phyloP scores from a whole-genome alignment of 805 yeast genomes.

The Zygotorulaspora chibaensis region DNA sequence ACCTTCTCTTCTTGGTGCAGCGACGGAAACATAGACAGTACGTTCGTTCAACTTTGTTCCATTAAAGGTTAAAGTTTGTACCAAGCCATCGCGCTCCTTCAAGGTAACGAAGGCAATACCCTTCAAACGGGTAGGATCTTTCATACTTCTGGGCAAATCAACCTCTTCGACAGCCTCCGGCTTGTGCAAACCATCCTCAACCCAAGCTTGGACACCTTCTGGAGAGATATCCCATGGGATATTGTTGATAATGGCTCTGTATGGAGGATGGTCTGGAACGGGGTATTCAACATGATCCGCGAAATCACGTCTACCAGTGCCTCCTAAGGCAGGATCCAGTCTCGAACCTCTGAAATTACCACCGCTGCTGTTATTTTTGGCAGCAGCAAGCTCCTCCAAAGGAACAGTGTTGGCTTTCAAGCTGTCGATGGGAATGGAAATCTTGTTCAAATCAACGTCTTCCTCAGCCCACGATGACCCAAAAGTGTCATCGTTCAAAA shows the following conservation, averaged over 20 bases:
- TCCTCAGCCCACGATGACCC: conserved; percentile 84
- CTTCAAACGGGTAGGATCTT: conserved; percentile 61
- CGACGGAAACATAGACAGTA: conserved; percentile 69
- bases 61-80: conserved; percentile 63
- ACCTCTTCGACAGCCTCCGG: conserved; percentile 57
- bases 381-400: conserved; percentile 29
- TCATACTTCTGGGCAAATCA: conserved; percentile 65
- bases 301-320: conserved; percentile 33
- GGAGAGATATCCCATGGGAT: conserved; percentile 80
- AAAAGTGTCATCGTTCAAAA: conserved; percentile 69
- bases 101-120: conserved; percentile 89
- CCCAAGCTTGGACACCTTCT: conserved; percentile 54
- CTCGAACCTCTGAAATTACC: conserved; percentile 32
- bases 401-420: conserved; percentile 29
- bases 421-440: conserved; percentile 46
- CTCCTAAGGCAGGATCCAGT: conserved; percentile 39
- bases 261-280: conserved; percentile 89
- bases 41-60: conserved; percentile 71
- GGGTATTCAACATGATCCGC: conserved; percentile 65
- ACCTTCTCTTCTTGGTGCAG: conserved; percentile 56
- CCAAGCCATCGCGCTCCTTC: conserved; percentile 71
- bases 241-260: conserved; percentile 81
- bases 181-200: conserved; percentile 49
- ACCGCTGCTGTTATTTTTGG: conserved; percentile 21
- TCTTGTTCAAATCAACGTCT: conserved; percentile 66